Base-by-base conservation (phyloP, 2,329 filamentous ascomycete species). In the Hypoxylon sp. region DNA sequence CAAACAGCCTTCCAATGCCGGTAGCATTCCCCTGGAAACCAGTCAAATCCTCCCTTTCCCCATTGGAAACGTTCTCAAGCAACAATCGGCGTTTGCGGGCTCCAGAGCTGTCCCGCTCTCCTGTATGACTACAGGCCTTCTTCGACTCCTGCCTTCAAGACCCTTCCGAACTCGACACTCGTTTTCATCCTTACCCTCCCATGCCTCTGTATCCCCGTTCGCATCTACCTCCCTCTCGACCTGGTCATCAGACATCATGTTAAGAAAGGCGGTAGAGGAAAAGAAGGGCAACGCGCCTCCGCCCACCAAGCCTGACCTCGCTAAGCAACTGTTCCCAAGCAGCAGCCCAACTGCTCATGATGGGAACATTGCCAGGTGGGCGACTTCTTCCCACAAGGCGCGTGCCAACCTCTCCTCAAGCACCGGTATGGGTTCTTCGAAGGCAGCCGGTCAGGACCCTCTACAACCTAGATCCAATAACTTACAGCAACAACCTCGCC, bases 311-410 rank as follows among this genome's bases (percentile, higher is more conserved):
- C 63, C 69, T 7, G 64, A 70, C 43, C 70, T 83, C 38, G 72
- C 77, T 3, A 84, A 86, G 70, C 78, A 83, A 55, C 74, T 83
- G 13, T 84, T 87, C 62, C 79, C 83, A 3, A 85, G 85, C 1
- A 86, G 81, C 71, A 86, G 80, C 64, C 81, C 82, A 38, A 69
- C 75, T 21, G 67, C 71, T 13, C 73, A 71, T 4, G 76, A 79
- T 70, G 73, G 73, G 33, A 81, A 80, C 57, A 82, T 87, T 63
- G 72, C 79, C 52, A 78, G 83, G 42, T 79, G 64, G 67, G 58
- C 60, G 24, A 42, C 11, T 8, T 62, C 80, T 51, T 75, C 83
- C 64, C 80, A 78, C 59, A 82, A 78, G 64, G 70, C 72, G 17
- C 72, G 77, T 26, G 73, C 72, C 33, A 73, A 74, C 47, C 68